A percentile compares a stretch with the other conserved stretches of the same genome.
phyloP scores from a whole-genome alignment of 2,329 filamentous ascomycete species.

The Cercospora janseana region DNA sequence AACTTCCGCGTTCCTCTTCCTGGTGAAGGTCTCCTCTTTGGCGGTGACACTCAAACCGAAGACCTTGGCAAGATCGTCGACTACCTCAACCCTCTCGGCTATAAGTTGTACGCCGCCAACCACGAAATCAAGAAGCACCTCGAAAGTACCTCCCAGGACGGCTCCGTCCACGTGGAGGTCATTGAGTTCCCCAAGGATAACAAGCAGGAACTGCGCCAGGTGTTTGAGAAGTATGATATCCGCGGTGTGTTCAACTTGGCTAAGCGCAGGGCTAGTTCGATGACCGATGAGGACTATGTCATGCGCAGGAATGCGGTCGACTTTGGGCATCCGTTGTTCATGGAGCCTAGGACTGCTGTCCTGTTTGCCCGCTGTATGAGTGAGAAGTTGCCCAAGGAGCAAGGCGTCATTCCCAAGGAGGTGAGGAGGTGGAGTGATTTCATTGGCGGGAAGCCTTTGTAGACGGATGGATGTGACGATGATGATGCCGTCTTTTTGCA shows the following conservation, averaged over 20 bases:
- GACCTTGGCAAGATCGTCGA: conserved; percentile 77
- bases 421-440: conserved; percentile 96
- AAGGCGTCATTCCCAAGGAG: conserved; percentile 86
- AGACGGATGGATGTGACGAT: conserved; percentile 18
- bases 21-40: conserved; percentile 91
- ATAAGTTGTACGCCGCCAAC: conserved; percentile 89
- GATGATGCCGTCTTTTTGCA: too few species aligned
- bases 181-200: conserved; percentile 97
- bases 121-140: conserved; percentile 78
- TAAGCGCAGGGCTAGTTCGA: conserved; percentile 74
- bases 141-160: conserved; percentile 65
- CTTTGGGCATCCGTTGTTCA: conserved; percentile 95
- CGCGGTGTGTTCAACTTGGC: conserved; percentile 94
- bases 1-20: conserved; percentile 97
- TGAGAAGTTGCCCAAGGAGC: conserved; percentile 82
- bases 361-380: conserved; percentile 97
- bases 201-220: conserved; percentile 89
- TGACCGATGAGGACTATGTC: conserved; percentile 92
- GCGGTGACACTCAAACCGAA: conserved; percentile 72
- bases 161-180: conserved; percentile 71
- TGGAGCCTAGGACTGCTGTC: conserved; percentile 97
- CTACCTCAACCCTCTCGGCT: conserved; percentile 82
- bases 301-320: conserved; percentile 95
- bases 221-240: conserved; percentile 97
- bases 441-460: conserved; percentile 79